Evolutionary conservation across 192 early-diverging fungal genomes (phyloP).

Genomic region (Gaertneriomyces sp.): DNA sequence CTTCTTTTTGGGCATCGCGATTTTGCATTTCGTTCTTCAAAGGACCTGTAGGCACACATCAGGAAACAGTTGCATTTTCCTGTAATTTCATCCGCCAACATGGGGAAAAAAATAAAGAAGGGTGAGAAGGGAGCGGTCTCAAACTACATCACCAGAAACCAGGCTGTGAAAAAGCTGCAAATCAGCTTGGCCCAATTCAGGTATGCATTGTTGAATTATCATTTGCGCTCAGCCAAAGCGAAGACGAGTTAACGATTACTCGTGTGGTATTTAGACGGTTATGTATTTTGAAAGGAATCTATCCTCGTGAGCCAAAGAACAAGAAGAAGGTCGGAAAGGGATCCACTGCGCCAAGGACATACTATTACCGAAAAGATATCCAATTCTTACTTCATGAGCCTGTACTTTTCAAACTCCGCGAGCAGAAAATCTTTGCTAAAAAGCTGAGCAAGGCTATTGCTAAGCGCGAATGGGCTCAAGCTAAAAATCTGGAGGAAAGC

Average conservation of each 20-base stretch:
- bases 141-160: conserved; percentile 86
- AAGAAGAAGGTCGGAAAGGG: conserved; percentile 92
- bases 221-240: neutral
- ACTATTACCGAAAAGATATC: conserved; percentile 96
- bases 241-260: neutral
- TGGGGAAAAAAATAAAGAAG: conserved; percentile 44
- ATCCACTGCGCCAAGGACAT: conserved; percentile 77
- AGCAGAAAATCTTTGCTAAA: conserved; percentile 82
- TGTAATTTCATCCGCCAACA: neutral
- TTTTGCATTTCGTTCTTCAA: too few relatives aligned
- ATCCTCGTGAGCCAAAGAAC: conserved; percentile 92
- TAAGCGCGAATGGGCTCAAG: conserved; percentile 74
- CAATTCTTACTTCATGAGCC: conserved; percentile 93
- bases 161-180: conserved; percentile 93
- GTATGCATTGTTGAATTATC: conserved; percentile 33
- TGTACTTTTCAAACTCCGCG: conserved; percentile 84
- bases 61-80: too few relatives aligned
- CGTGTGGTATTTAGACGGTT: conserved; percentile 61
- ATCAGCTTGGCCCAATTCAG: conserved; percentile 90
- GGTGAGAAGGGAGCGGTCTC: conserved; percentile 81
- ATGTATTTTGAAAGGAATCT: conserved; percentile 98
- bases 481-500: conserved; percentile 69
- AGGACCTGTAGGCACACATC: too few relatives aligned
- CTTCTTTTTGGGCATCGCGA: too few relatives aligned
- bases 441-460: conserved; percentile 84